phyloP scores from a whole-genome alignment of 75 land plant genomes.

The Sequoiadendron giganteum region DNA sequence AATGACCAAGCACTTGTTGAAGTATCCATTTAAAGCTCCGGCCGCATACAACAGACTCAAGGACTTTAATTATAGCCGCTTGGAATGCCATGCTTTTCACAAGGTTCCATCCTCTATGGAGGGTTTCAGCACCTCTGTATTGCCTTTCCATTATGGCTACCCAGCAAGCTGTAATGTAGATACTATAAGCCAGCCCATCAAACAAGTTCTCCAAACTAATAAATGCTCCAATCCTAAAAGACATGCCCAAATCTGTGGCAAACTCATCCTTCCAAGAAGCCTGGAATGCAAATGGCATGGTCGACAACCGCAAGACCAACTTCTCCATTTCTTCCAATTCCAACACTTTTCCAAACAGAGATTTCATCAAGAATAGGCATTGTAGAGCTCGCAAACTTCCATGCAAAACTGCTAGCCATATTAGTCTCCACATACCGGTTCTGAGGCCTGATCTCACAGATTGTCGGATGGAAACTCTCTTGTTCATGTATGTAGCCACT shows the following conservation, averaged over 20 bases:
- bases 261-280: constrained; percentile 36
- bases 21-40: constrained; percentile 35
- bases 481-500: constrained; percentile 32
- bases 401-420: constrained; percentile 34
- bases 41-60: constrained; percentile 37
- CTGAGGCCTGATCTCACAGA: constrained; percentile 32
- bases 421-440: constrained; percentile 25
- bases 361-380: constrained; percentile 30
- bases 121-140: constrained; percentile 22
- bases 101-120: constrained; percentile 28
- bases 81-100: constrained; percentile 24
- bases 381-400: constrained; percentile 22
- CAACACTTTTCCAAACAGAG: constrained; percentile 28
- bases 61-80: constrained; percentile 26
- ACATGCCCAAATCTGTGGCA: constrained; percentile 24
- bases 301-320: constrained; percentile 21
- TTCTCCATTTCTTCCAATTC: constrained; percentile 24
- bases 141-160: constrained; percentile 40
- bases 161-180: constrained; percentile 41
- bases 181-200: constrained; percentile 27
- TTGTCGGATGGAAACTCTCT: constrained; percentile 22
- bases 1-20: constrained; percentile 30
- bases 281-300: constrained; percentile 35
- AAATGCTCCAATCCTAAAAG: constrained; percentile 30
- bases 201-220: constrained; percentile 30